Evolutionary conservation across 1,284 basidiomycete species (phyloP).

Genomic region (Coniferiporia weirii): DNA sequence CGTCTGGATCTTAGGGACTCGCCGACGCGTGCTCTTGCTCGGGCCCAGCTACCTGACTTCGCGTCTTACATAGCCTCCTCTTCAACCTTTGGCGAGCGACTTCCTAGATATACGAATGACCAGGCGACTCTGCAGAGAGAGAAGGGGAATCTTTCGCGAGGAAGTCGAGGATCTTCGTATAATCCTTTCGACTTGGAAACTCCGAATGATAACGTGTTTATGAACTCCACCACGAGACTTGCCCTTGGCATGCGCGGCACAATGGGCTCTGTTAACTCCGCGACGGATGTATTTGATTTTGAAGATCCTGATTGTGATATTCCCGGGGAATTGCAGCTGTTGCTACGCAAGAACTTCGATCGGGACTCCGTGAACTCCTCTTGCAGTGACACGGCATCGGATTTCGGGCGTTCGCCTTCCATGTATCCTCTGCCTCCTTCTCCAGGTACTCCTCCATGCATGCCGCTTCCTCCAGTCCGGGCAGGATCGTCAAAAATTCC

Average conservation of each 20-base stretch:
- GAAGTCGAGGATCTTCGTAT: constrained; percentile 32
- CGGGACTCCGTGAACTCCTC: constrained; percentile 31
- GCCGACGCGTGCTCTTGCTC: not conserved
- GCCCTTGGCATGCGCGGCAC: constrained; percentile 60
- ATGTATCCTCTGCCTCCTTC: constrained; percentile 26
- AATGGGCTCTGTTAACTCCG: constrained; percentile 47
- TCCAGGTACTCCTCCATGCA: constrained; percentile 38
- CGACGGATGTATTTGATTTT: constrained; percentile 39
- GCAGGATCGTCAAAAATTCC: constrained; percentile 27
- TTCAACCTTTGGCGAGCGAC: constrained; percentile 48
- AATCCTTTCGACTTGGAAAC: constrained; percentile 25
- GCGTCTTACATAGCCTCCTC: constrained; percentile 26
- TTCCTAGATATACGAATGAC: constrained; percentile 31
- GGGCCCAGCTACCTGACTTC: not conserved
- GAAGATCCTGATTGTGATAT: constrained; percentile 70
- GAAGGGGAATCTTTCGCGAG: constrained; percentile 34
- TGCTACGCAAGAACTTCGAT: constrained; percentile 49
- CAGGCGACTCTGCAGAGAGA: constrained; percentile 28
- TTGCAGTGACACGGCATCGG: constrained; percentile 4
- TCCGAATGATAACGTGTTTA: constrained; percentile 29
- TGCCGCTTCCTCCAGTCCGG: constrained; percentile 33
- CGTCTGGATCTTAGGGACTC: constrained; percentile 20
- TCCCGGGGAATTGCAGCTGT: constrained; percentile 63
- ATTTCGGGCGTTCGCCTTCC: constrained; percentile 7
- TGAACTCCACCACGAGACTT: constrained; percentile 46